Conservation (phyloP, 2,329 filamentous ascomycete species). For the Kalmusia sp. region DNA sequence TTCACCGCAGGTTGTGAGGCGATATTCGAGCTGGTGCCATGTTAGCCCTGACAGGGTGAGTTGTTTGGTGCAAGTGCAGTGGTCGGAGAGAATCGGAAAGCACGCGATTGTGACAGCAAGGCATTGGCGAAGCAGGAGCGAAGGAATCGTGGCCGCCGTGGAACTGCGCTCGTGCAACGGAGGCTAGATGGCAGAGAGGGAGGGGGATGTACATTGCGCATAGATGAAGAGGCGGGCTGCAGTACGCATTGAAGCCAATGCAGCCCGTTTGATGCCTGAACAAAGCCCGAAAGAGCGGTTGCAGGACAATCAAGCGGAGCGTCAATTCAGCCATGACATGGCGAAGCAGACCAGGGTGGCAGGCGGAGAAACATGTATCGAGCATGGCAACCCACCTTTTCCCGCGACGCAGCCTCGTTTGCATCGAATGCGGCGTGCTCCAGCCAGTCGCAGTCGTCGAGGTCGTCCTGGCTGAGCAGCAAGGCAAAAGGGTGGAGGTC, state of each 20-base stretch:
- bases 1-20: constrained; percentile 75
- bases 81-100: background rate
- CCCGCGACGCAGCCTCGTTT: constrained; percentile 62
- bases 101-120: background rate
- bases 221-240: background rate
- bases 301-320: constrained; percentile 4
- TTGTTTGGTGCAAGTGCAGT: background rate
- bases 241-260: no score
- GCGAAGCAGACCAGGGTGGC: constrained; percentile 3
- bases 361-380: constrained; percentile 6
- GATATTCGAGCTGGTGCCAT: constrained; percentile 71
- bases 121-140: background rate
- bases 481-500: constrained; percentile 76
- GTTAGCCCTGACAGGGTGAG: constrained; percentile 6
- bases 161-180: background rate
- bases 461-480: constrained; percentile 71
- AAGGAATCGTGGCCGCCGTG: background rate
- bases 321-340: background rate
- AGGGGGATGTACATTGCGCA: background rate
- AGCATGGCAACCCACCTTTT: constrained; percentile 61
- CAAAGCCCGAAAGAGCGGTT: constrained; percentile 20
- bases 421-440: constrained; percentile 66
- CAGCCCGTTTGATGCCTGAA: constrained; percentile 16
- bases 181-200: background rate
- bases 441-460: constrained; percentile 67